Conservation (phyloP, 805 yeast genomes). For the Metschnikowia reukaufii region DNA sequence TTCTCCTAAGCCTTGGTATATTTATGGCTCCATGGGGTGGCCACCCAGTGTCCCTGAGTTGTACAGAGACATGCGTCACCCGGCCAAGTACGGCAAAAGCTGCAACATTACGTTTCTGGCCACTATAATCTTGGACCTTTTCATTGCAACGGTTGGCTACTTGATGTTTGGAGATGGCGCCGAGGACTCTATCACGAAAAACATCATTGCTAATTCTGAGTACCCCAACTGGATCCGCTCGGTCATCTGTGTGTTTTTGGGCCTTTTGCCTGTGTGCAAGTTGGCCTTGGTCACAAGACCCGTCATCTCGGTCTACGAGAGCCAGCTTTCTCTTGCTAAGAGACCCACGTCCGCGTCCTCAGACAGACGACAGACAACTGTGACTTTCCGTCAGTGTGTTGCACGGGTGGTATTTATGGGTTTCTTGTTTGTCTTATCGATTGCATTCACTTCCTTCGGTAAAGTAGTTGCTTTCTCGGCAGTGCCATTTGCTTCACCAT, state of each 20-base stretch:
- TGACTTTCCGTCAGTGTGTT: constrained; percentile 8
- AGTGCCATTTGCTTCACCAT: constrained; percentile 43
- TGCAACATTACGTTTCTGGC: constrained; percentile 56
- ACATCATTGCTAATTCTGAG: constrained; percentile 61
- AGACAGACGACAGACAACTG: not conserved
- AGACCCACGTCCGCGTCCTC: not conserved
- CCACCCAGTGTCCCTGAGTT: constrained; percentile 78
- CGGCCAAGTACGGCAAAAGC: constrained; percentile 54
- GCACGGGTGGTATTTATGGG: constrained; percentile 27
- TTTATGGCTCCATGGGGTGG: constrained; percentile 82
- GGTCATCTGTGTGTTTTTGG: constrained; percentile 33
- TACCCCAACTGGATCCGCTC: constrained; percentile 60
- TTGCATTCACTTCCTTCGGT: constrained; percentile 40
- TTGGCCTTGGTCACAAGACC: constrained; percentile 42
- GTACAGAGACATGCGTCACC: constrained; percentile 73
- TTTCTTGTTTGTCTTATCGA: constrained; percentile 22
- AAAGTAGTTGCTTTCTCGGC: constrained; percentile 41
- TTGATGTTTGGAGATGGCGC: constrained; percentile 77
- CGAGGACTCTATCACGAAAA: constrained; percentile 75
- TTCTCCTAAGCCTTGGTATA: constrained; percentile 58
- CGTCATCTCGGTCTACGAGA: constrained; percentile 39
- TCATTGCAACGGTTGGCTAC: constrained; percentile 66
- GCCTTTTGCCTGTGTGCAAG: constrained; percentile 42
- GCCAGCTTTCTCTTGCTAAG: constrained; percentile 19
- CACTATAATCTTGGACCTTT: constrained; percentile 57